These are phyloP conservation scores for Solanum piurae DNA, from an alignment of 257 asterid genomes.

Conservation along the genomic window DNA sequence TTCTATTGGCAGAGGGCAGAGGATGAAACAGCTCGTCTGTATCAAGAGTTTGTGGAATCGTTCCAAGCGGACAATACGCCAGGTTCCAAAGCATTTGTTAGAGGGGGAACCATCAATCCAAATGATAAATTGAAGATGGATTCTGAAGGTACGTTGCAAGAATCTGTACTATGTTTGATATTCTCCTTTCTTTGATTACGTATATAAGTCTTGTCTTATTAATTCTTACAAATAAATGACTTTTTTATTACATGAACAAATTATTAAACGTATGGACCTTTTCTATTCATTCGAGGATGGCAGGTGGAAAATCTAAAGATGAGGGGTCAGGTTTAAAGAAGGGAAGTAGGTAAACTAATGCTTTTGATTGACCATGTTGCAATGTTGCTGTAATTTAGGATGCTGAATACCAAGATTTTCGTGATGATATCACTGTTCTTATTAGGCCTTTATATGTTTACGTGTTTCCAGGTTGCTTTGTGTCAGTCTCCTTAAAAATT, in stretches of 20 bases:
- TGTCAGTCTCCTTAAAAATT: background rate
- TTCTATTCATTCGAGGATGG: conserved; percentile 97
- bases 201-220: background rate
- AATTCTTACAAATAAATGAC: conserved; percentile 32
- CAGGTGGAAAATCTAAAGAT: conserved; percentile 99
- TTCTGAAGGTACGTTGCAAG: conserved; percentile 51
- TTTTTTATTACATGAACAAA: conserved; percentile 51
- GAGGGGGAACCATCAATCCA: conserved; percentile 80
- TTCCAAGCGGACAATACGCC: conserved; percentile 66
- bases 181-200: background rate
- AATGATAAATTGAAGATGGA: conserved; percentile 55
- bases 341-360: conserved; percentile 99
- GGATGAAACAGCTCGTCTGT: conserved; percentile 73
- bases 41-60: conserved; percentile 73
- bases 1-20: conserved; percentile 52
- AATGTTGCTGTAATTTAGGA: conserved; percentile 40
- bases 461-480: background rate
- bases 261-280: conserved; percentile 90
- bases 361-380: conserved; percentile 74
- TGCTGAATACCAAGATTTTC: conserved; percentile 18
- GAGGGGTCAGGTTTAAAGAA: conserved; percentile 99
- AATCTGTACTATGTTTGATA: background rate
- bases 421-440: conserved; percentile 22
- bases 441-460: conserved; percentile 17
- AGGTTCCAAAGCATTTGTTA: conserved; percentile 69